Evolutionary conservation across 106 monocot genomes (phyloP).

Genomic region (Allium sativum): DNA sequence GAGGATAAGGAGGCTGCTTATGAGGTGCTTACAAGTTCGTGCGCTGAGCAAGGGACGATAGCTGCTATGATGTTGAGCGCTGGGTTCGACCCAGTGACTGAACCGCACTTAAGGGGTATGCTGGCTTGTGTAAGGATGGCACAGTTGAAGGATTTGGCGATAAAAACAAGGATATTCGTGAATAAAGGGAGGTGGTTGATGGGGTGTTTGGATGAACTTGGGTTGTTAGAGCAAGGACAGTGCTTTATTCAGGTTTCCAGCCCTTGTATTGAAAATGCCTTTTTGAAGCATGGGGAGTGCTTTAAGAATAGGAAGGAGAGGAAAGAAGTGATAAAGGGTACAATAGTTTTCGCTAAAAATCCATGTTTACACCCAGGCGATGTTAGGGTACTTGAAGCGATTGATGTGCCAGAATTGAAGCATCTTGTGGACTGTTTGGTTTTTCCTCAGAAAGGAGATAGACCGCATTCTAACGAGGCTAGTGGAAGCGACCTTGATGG

Average conservation of each 20-base stretch:
- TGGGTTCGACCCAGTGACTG: constrained; percentile 66
- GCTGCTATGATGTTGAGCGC: constrained; percentile 92
- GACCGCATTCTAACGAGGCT: constrained; percentile 89
- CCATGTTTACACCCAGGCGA: constrained; percentile 98
- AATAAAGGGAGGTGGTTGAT: constrained; percentile 84
- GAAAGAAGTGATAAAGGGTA: constrained; percentile 51
- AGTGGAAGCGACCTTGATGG: constrained; percentile 96
- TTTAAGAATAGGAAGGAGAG: constrained; percentile 34
- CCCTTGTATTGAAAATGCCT: constrained; percentile 54
- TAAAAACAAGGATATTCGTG: constrained; percentile 83
- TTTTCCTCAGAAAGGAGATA: constrained; percentile 87
- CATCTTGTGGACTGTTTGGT: constrained; percentile 91
- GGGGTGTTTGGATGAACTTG: constrained; percentile 92
- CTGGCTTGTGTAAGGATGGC: constrained; percentile 61
- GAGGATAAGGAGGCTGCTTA: constrained; percentile 47
- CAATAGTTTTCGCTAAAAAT: constrained; percentile 81
- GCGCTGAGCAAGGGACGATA: constrained; percentile 70
- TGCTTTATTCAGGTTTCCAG: constrained; percentile 77
- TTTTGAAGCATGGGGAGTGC: constrained; percentile 53
- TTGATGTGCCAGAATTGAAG: constrained; percentile 65
- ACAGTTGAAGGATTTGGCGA: constrained; percentile 64
- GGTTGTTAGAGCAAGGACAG: constrained; percentile 76
- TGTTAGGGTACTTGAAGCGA: constrained; percentile 78
- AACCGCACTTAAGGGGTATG: constrained; percentile 79
- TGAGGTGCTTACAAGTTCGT: constrained; percentile 68